Percentiles rank a stretch among this genome's conserved stretches.
Conservation (phyloP, 176 grass and related monocot genomes). For the Carex kokanica region DNA sequence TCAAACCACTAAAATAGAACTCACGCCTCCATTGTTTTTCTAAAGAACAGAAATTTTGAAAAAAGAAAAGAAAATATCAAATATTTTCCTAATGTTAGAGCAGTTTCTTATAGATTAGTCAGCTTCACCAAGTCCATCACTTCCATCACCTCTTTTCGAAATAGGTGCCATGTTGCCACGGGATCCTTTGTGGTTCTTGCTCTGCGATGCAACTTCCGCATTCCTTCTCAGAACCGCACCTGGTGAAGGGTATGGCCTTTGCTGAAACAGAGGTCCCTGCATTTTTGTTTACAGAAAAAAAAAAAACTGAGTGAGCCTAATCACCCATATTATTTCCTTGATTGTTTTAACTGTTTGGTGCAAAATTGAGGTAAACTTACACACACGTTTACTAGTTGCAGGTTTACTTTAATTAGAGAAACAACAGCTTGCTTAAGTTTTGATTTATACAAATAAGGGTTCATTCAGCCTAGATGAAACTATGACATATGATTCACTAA, state of each 20-base stretch:
- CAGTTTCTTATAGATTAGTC: slow-evolving; percentile 39
- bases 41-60: not conserved
- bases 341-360: not conserved
- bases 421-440: not conserved
- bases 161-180: slow-evolving; percentile 57
- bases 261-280: slow-evolving; percentile 92
- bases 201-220: slow-evolving; percentile 69
- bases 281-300: slow-evolving; percentile 13
- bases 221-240: slow-evolving; percentile 86
- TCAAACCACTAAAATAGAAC: not conserved
- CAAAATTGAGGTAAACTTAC: not conserved
- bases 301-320: not conserved
- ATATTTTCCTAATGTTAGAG: not conserved
- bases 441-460: not conserved
- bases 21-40: not conserved
- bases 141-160: slow-evolving; percentile 90
- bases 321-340: not conserved
- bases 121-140: slow-evolving; percentile 87
- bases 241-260: slow-evolving; percentile 89
- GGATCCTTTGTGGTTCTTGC: slow-evolving; percentile 51
- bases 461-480: not conserved
- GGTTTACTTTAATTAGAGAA: not conserved
- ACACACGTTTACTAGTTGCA: not conserved
- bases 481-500: not conserved
- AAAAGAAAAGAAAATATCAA: not conserved